Evolutionary conservation across 1,139 yeast species (phyloP), one percentile per base, ranked within the genome.

Genomic region (Pichia kudriavzevii): DNA sequence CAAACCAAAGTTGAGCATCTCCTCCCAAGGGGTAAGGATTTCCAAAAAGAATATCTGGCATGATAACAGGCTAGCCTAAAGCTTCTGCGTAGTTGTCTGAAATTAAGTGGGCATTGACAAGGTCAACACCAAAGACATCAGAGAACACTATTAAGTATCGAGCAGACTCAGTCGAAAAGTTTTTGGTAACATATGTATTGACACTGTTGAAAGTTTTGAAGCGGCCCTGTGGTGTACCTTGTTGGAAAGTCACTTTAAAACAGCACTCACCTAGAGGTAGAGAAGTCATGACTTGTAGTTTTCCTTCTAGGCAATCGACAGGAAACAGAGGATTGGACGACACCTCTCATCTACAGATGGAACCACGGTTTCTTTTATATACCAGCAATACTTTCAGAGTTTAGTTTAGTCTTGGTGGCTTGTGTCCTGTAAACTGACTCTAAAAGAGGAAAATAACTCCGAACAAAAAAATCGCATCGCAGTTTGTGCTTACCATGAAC

Each of bases 11-110:
- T 7, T 50, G 49, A 12, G 55, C 43, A 22, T 37, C 35, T 20
- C 49, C 51, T 28, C 51, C 55, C 7, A 52, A 52, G 23, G 57
- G 52, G 27, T 65, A 55, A 27, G 69, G 63, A 37, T 81, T 93
- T 24, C 72, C 75, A 22, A 69, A 55, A 45, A 83, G 67, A 41
- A 83, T 67, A 55, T 85, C 95, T 11, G 94, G 94, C 29, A 80
- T 61, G 37, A 79, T 61, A 1, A 81, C 91, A 28, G 67, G 69
- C 61, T 68, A 82, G 19, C 79, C 79, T 11, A 70, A 69, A 3
- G 37, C 32, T 32, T 59, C 58, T 32, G 91, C 80, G 40, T 79
- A 67, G 37, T 69, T 65, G 55, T 85, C 95, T 20, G 95, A 95
- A 43, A 81, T 52, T 43, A 79, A 61, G 49, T 64, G 60, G 21